Evolutionary conservation across 2,329 filamentous ascomycete genomes (phyloP), one percentile per base, ranked within the genome.

Genomic region (Colletotrichum sp.): DNA sequence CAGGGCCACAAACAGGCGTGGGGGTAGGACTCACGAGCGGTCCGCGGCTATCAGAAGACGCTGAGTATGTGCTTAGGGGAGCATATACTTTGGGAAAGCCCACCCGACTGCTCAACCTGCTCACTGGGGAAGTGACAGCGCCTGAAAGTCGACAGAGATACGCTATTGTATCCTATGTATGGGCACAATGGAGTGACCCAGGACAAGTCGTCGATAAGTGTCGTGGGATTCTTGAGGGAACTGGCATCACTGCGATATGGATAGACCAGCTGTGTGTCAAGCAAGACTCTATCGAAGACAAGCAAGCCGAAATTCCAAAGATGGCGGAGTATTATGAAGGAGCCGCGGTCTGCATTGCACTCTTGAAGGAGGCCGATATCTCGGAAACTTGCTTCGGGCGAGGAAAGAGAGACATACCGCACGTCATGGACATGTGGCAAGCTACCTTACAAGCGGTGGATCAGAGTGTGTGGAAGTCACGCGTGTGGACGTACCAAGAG

Each of bases 1-100:
- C 3, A 8, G n/a, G n/a, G 6, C 1, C 0, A 13, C n/a, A 7
- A 0, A 21, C n/a, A 13, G 4, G 6, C 16, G 10, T 5, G 44
- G n/a, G 44, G 6, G n/a, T n/a, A n/a, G 10, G 44, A 8, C 44
- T 1, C 2, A 1, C 5, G 10, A 21, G n/a, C 44, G 1, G n/a
- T 7, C n/a, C 6, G n/a, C 44, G 44, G 44, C n/a, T 52, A 7
- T 52, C 44, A 7, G n/a, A 52, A 2, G 44, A 52, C n/a, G 44
- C 44, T 1, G 44, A 52, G 44, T 52, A 21, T 3, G 44, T 52
- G 44, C 44, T 52, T 0, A 21, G 6, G 1, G 44, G n/a, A 52
- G 44, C 44, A 1, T 21, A 52, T 52, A 52, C 44, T 21, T 52
- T 52, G n/a, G 44, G 44, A 13, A 0, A 52, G 44, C 44, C 44